Conservation (phyloP, 2,329 filamentous ascomycete species). For the Fusarium haematococcum region DNA sequence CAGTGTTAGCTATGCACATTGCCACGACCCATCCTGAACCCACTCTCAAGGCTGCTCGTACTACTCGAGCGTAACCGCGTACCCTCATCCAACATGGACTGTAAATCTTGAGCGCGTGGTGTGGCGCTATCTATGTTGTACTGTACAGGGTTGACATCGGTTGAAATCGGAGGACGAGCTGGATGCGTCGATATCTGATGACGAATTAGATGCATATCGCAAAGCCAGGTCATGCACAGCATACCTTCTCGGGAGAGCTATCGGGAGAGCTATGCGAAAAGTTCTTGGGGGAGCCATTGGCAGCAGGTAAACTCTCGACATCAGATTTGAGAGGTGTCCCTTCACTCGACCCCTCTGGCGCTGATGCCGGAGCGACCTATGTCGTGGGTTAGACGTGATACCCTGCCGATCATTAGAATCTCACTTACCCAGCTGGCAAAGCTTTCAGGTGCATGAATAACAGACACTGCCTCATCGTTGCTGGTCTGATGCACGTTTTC, state of each 20-base stretch:
- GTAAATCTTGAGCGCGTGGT: slow-evolving; percentile 83
- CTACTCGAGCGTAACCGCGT: slow-evolving; percentile 72
- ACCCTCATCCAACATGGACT: slow-evolving; percentile 74
- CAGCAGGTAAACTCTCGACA: slow-evolving; percentile 47
- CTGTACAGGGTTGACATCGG: slow-evolving; percentile 73
- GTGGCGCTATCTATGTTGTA: slow-evolving; percentile 79
- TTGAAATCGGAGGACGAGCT: slow-evolving; percentile 79
- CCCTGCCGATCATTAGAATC: background rate
- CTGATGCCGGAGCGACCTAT: slow-evolving; percentile 58
- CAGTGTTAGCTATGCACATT: slow-evolving; percentile 22
- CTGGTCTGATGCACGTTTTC: slow-evolving; percentile 68
- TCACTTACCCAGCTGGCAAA: slow-evolving; percentile 81
- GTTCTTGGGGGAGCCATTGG: slow-evolving; percentile 37
- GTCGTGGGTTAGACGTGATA: slow-evolving; percentile 34
- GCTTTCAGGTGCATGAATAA: slow-evolving; percentile 89
- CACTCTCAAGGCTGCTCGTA: slow-evolving; percentile 83
- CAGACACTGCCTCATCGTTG: slow-evolving; percentile 85
- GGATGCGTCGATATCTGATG: slow-evolving; percentile 48
- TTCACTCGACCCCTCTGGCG: slow-evolving; percentile 50
- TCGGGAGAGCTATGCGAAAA: slow-evolving; percentile 19
- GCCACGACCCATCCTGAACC: slow-evolving; percentile 37
- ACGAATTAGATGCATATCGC: slow-evolving; percentile 11
- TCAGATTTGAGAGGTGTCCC: slow-evolving; percentile 51
- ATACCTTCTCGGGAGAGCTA: slow-evolving; percentile 42
- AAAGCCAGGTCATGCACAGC: background rate